Evolutionary conservation across 2,329 filamentous ascomycete genomes (phyloP).

Genomic region (Fusarium musae): DNA sequence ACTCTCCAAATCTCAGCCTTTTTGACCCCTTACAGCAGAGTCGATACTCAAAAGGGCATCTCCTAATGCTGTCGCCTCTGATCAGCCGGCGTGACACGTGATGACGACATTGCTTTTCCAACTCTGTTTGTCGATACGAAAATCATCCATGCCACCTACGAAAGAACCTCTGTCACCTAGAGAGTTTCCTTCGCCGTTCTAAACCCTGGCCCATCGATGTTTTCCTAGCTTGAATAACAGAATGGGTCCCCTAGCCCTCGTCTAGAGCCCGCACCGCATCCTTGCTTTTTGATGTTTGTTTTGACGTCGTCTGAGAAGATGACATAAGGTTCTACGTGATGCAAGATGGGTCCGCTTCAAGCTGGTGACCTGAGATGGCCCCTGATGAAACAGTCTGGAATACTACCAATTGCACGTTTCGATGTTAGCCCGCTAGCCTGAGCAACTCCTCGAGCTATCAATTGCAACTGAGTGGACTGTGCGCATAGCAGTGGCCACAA

Average conservation of each 20-base stretch:
- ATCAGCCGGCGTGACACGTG: conserved; percentile 37
- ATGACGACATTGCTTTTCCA: conserved; percentile 35
- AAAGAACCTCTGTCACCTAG: conserved; percentile 10
- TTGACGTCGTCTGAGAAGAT: conserved; percentile 35
- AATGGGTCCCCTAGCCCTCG: background rate
- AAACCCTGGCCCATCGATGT: conserved; percentile 1
- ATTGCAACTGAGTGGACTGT: background rate
- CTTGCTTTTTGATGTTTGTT: conserved; percentile 29
- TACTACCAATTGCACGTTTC: background rate
- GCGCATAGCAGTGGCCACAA: background rate
- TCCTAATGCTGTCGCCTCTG: conserved; percentile 16
- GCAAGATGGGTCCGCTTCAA: background rate
- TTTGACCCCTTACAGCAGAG: conserved; percentile 15
- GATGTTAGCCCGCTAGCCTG: background rate
- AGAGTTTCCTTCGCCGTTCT: conserved; percentile 12
- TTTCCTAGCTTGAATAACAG: background rate
- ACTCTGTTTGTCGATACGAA: conserved; percentile 25
- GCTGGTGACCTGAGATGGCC: background rate
- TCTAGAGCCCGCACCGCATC: conserved; percentile 5
- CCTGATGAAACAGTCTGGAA: background rate
- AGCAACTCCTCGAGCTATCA: background rate
- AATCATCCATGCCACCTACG: conserved; percentile 28
- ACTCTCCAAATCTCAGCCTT: conserved; percentile 22
- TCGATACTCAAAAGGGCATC: conserved; percentile 9
- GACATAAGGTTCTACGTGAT: conserved; percentile 10